Evolutionary conservation across 768 basidiomycete species (phyloP).

Genomic region (Leccinum aurantiacum): DNA sequence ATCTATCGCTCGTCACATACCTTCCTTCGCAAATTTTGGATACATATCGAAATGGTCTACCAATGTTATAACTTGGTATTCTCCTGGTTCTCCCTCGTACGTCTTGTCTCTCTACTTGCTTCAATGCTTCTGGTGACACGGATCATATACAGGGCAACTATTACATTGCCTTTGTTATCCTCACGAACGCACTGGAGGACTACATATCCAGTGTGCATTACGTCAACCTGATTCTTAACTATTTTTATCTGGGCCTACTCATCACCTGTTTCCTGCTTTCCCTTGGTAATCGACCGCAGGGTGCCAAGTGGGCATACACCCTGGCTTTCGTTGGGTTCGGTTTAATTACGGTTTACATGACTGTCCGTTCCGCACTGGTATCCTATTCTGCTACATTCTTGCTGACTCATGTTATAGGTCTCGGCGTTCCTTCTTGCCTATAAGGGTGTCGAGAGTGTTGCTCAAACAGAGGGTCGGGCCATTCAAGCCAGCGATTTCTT

Average conservation of each 20-base stretch:
- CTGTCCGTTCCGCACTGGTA: constrained; percentile 45
- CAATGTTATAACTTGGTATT: constrained; percentile 90
- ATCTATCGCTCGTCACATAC: constrained; percentile 89
- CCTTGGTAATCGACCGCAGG: constrained; percentile 90
- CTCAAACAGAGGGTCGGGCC: constrained; percentile 42
- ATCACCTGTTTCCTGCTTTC: constrained; percentile 86
- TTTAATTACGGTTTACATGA: constrained; percentile 95
- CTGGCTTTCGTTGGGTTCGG: constrained; percentile 84
- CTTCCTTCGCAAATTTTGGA: constrained; percentile 85
- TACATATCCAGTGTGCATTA: constrained; percentile 61
- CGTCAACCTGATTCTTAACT: constrained; percentile 77
- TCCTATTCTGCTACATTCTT: constrained; percentile 1
- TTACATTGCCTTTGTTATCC: constrained; percentile 83
- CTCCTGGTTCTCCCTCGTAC: constrained; percentile 83
- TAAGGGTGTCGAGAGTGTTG: constrained; percentile 70
- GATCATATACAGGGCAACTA: constrained; percentile 67
- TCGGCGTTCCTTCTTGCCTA: constrained; percentile 81
- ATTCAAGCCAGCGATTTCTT: constrained; percentile 64
- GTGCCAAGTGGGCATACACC: constrained; percentile 85
- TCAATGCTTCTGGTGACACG: constrained; percentile 1
- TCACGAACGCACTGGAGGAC: constrained; percentile 70
- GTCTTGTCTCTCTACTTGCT: constrained; percentile 21
- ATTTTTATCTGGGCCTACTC: constrained; percentile 85
- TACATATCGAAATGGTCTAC: constrained; percentile 92
- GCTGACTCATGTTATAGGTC: constrained; percentile 42